These are phyloP conservation scores for Suhomyces chickasaworum DNA, from an alignment of 1,139 yeast genomes.

Conservation along the genomic window DNA sequence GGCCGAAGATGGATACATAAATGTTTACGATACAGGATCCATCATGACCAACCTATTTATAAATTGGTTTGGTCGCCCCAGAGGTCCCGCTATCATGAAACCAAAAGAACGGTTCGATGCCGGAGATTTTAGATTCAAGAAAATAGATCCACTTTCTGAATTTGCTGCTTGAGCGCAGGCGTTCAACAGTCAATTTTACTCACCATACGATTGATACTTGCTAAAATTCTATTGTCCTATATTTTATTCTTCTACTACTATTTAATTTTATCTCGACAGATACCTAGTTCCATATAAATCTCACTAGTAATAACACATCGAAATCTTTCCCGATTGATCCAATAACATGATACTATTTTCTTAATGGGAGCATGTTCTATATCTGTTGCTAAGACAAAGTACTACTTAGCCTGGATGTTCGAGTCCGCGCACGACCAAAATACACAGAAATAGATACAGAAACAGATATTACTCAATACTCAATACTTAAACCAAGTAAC, in stretches of 20 bases:
- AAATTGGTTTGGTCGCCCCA: conserved; percentile 52
- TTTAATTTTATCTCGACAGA: too few species aligned
- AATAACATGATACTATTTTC: too few species aligned
- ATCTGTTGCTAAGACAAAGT: too few species aligned
- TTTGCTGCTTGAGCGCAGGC: conserved; percentile 6
- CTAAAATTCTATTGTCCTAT: too few species aligned
- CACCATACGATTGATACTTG: too few species aligned
- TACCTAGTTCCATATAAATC: too few species aligned
- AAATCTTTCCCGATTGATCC: too few species aligned
- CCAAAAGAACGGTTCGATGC: conserved; percentile 35
- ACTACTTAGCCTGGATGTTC: not conserved
- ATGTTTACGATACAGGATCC: conserved; percentile 47
- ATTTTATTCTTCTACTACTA: too few species aligned
- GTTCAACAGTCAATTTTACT: not conserved
- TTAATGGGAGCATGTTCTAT: too few species aligned
- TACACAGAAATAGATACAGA: conserved; percentile 2
- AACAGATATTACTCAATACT: not conserved
- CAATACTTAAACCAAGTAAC: too few species aligned
- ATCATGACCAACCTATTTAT: conserved; percentile 41
- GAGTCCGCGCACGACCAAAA: not conserved
- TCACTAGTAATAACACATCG: too few species aligned
- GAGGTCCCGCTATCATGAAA: conserved; percentile 46
- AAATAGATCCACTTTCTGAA: conserved; percentile 15
- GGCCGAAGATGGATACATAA: conserved; percentile 26
- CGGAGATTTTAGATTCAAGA: conserved; percentile 49